Percentiles rank a stretch among this genome's conserved stretches.
These are phyloP conservation scores for Angophora floribunda DNA, from an alignment of 345 rosid species.

Conservation along the genomic window DNA sequence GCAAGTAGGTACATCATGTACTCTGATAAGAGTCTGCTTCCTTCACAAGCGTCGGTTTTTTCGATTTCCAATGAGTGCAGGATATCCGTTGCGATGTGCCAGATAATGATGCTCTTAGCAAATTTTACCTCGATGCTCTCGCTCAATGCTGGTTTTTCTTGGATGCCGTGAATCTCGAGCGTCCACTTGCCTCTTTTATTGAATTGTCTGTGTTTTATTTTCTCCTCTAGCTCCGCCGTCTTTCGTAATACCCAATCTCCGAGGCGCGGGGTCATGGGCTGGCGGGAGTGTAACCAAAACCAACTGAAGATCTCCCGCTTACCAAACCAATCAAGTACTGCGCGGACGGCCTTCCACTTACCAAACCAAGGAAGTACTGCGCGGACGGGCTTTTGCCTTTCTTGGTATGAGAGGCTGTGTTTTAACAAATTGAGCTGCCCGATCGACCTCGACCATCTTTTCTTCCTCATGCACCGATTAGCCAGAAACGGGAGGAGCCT, in stretches of 20 bases:
- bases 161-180: background rate
- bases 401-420: background rate
- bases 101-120: background rate
- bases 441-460: background rate
- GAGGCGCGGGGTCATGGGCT: background rate
- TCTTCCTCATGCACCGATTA: background rate
- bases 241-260: background rate
- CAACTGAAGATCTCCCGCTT: background rate
- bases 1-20: background rate
- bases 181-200: background rate
- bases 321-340: background rate
- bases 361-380: too few relatives aligned
- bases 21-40: background rate
- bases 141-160: background rate
- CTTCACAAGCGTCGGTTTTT: background rate
- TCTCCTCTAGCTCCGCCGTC: background rate
- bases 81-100: background rate
- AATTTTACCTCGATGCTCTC: background rate
- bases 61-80: background rate
- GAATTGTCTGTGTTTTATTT: background rate
- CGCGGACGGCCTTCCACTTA: too few relatives aligned
- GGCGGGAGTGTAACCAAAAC: background rate
- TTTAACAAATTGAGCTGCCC: background rate
- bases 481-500: background rate
- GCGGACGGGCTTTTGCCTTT: background rate